These are phyloP conservation scores for Euclidium syriacum DNA, from an alignment of 345 rosid genomes.

Conservation along the genomic window DNA sequence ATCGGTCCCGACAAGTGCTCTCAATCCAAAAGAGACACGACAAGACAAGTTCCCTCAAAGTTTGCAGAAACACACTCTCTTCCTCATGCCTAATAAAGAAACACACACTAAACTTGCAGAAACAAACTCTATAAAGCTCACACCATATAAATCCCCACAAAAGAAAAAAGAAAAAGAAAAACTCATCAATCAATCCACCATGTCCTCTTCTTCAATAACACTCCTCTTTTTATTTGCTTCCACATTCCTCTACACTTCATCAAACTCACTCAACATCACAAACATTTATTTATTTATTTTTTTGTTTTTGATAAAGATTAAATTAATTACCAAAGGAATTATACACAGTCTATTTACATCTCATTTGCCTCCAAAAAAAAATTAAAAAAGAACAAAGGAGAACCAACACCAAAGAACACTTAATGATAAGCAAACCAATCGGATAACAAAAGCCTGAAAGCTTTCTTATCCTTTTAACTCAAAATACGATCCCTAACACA, in stretches of 20 bases:
- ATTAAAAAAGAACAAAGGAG: too few species aligned
- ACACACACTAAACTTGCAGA: not conserved
- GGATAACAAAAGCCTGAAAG: too few species aligned
- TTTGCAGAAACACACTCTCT: constrained; percentile 24
- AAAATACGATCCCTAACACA: too few species aligned
- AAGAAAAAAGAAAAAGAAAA: not conserved
- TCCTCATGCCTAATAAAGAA: not conserved
- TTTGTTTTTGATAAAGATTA: too few species aligned
- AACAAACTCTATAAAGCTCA: constrained; percentile 12
- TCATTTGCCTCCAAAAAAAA: too few species aligned
- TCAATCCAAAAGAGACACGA: not conserved
- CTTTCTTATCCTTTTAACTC: too few species aligned
- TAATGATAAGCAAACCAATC: too few species aligned
- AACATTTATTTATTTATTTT: too few species aligned
- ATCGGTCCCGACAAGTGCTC: constrained; percentile 14
- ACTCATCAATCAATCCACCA: not conserved
- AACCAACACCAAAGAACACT: too few species aligned
- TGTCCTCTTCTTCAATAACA: constrained; percentile 19
- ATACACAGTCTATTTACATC: too few species aligned
- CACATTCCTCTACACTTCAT: constrained; percentile 20
- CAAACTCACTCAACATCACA: constrained; percentile 59
- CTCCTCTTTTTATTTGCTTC: constrained; percentile 21
- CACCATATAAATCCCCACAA: too few species aligned
- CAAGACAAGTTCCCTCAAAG: constrained; percentile 3
- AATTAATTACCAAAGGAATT: too few species aligned